Base-by-base conservation (phyloP, 768 basidiomycete species). In the Termitomyces titanicus region DNA sequence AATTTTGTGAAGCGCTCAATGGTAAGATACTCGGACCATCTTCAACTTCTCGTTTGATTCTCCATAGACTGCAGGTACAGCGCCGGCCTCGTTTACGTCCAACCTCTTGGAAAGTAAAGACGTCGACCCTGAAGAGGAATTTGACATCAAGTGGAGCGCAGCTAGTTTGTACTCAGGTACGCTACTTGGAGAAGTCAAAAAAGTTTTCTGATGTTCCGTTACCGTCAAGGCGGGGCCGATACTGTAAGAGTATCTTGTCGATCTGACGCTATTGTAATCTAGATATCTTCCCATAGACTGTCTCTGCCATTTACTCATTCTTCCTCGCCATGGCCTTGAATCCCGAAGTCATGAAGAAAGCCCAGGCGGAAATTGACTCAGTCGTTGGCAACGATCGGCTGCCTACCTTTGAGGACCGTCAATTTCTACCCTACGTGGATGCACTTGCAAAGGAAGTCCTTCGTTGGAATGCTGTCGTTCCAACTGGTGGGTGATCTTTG, bases 1-100 rank as follows among this genome's bases (percentile, higher is more conserved):
- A 72, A 74, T 38, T 82, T 79, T 55, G 84, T 83, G 42, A 83
- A 83, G 63, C 77, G 84, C 55, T 80, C 85, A 66, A 76, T 85
- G 69, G 84, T 84, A 59, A 24, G 69, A 56, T 0, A 25, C 59
- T 24, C 43, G 50, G 47, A 17, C 27, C 54, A 51, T 56, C 53
- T 55, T 57, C 24, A 42, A 42, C 45, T 29, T 46, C 34, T 56
- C 27, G 50, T 18, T 47, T 34, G 24, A 35, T 49, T 56, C 47
- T 34, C 46, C 18, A 13, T 47, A 89, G 87, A 77, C 75, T 31
- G 76, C 80, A 53, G 84, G 85, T 15, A 78, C 74, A 15, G 80
- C 79, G 20, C 66, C 73, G 22, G 64, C 73, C 15, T 88, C 85
- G 6, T 86, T 84, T 64, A 78, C 80, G 9, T 84, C 84, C 24